These are phyloP conservation scores for Daldinia vernicosa DNA, from an alignment of 495 filamentous ascomycete species.

Conservation along the genomic window DNA sequence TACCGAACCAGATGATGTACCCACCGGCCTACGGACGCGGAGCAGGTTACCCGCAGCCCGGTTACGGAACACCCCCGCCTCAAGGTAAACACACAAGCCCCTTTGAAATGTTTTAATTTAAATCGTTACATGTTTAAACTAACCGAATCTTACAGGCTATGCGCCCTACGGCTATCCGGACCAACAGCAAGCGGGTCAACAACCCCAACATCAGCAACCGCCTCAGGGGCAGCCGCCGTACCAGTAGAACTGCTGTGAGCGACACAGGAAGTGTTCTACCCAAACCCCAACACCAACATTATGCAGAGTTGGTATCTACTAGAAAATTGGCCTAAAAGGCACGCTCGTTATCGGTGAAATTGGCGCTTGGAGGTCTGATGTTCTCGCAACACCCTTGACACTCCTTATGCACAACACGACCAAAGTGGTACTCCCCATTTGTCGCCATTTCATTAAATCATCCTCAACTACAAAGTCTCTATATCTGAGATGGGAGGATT, in stretches of 20 bases:
- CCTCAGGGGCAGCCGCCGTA: constrained; percentile 49
- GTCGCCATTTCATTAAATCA: constrained; percentile 4
- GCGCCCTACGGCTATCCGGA: constrained; percentile 55
- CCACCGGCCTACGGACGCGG: constrained; percentile 41
- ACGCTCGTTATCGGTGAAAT: constrained; percentile 6
- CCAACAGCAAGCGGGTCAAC: constrained; percentile 41
- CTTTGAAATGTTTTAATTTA: background rate
- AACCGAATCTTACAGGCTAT: constrained; percentile 30
- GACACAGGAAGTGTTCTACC: background rate
- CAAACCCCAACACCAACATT: constrained; percentile 3
- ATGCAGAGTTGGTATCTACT: constrained; percentile 2
- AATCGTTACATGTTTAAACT: background rate
- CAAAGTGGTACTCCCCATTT: constrained; percentile 9
- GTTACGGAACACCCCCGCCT: constrained; percentile 51
- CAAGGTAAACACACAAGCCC: constrained; percentile 49
- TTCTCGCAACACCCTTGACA: constrained; percentile 4
- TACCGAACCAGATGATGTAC: constrained; percentile 43
- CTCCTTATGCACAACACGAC: constrained; percentile 15
- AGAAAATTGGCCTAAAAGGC: constrained; percentile 4
- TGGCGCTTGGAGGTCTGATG: constrained; percentile 1
- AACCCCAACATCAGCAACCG: constrained; percentile 39
- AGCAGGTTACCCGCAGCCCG: constrained; percentile 46
- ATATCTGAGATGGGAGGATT: background rate
- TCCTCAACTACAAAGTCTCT: constrained; percentile 1
- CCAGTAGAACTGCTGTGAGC: constrained; percentile 17